A percentile compares a stretch with the other conserved stretches of the same genome.
These are phyloP conservation scores for Pythium volutum DNA, from an alignment of 352 stramenopile genomes.

Conservation along the genomic window DNA sequence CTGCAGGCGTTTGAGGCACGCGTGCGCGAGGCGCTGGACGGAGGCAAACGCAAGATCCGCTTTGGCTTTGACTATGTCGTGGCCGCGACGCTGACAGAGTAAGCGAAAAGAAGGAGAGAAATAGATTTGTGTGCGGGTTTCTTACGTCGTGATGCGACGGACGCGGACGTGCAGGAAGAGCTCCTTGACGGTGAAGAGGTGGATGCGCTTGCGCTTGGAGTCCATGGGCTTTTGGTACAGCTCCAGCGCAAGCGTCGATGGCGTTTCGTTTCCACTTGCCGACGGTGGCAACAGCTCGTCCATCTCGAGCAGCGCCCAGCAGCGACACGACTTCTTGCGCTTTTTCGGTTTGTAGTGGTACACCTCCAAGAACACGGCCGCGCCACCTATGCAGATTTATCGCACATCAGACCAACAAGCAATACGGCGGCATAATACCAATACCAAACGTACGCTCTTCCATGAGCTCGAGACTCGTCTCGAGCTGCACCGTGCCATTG, in stretches of 20 bases:
- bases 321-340: conserved; percentile 72
- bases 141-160: conserved; percentile 23
- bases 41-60: conserved; percentile 24
- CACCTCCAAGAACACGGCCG: conserved; percentile 66
- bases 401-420: background rate
- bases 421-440: background rate
- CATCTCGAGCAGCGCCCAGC: conserved; percentile 70
- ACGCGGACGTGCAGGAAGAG: conserved; percentile 62
- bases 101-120: background rate
- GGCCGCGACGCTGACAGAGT: conserved; percentile 27
- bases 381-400: conserved; percentile 35
- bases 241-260: conserved; percentile 40
- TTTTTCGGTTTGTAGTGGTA: conserved; percentile 80
- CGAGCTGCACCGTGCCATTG: conserved; percentile 38
- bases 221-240: conserved; percentile 75
- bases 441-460: conserved; percentile 40
- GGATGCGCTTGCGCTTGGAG: conserved; percentile 54
- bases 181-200: conserved; percentile 73
- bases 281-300: conserved; percentile 50
- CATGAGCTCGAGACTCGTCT: conserved; percentile 47
- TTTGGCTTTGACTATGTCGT: conserved; percentile 87
- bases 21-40: conserved; percentile 22
- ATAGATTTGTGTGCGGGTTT: background rate
- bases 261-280: conserved; percentile 1
- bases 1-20: conserved; percentile 38